Percentiles rank a stretch among this genome's conserved stretches.
Evolutionary conservation across 768 basidiomycete genomes (phyloP).

Genomic region (Tulasnella sp.): DNA sequence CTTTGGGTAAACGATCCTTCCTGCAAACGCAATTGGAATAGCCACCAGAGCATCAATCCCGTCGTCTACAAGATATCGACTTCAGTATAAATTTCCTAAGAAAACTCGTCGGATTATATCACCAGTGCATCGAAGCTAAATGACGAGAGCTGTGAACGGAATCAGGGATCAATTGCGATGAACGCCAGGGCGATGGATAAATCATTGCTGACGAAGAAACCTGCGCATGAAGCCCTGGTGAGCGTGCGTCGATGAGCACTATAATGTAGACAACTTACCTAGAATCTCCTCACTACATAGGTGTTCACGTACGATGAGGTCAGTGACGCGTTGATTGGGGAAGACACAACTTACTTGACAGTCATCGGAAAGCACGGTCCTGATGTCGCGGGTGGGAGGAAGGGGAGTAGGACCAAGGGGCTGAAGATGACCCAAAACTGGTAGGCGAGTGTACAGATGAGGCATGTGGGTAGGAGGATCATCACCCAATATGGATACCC

Average conservation of each 20-base stretch:
- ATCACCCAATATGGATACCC: not conserved
- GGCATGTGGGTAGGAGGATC: not conserved
- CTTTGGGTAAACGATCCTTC: not conserved
- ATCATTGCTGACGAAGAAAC: slow-evolving; percentile 3
- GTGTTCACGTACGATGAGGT: no score
- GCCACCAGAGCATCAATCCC: not conserved
- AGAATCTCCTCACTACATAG: no score
- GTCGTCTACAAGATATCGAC: slow-evolving; percentile 2
- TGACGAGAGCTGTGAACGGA: not conserved
- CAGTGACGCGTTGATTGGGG: no score
- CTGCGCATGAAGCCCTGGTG: not conserved
- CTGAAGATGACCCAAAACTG: slow-evolving; percentile 12
- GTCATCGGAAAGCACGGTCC: slow-evolving; percentile 3
- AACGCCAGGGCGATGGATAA: no score
- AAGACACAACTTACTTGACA: not conserved
- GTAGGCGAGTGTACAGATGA: not conserved
- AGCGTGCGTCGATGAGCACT: no score
- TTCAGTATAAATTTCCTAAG: no score
- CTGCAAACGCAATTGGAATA: not conserved
- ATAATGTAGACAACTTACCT: no score
- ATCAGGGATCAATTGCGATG: not conserved
- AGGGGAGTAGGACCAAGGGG: slow-evolving; percentile 3
- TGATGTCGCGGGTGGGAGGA: not conserved
- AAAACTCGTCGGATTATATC: no score
- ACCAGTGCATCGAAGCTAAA: slow-evolving; percentile 3